Base-by-base conservation (phyloP, 768 basidiomycete genomes). In the Pleurotus giganteus region DNA sequence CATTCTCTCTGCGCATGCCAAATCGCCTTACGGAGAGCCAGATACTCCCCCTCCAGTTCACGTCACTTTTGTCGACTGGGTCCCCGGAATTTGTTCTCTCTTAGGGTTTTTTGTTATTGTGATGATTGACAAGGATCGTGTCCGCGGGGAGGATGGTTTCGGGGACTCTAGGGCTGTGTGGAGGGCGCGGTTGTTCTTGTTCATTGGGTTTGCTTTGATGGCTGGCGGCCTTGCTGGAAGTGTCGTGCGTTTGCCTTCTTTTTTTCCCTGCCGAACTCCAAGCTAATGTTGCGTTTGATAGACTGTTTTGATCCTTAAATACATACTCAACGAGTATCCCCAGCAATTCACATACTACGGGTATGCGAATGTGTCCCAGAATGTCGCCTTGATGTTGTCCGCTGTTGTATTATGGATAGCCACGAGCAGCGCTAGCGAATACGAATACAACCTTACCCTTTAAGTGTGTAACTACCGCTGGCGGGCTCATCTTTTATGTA, bases 151-250 rank as follows among this genome's bases (percentile, higher is more conserved):
- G 7, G 91, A 88, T 55, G 82, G 83, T 0, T 91, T 87, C 63
- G 89, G 90, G 2, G 90, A 94, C 63, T 77, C 91, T 0, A 75
- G 85, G 1, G 89, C 92, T 2, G 93, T 97, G 13, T 97, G 94
- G 93, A 78, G 91, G 58, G 96, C 96, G 4, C 75, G 95, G 27
- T 71, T 97, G 60, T 84, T 96, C 65, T 69, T 98, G 58, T 99
- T 99, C 70, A 80, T 98, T 56, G 96, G 96, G 1, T 97, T 99
- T 64, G 94, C 96, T 0, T 69, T 98, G 43, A 94, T 99, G 94
- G 97, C 97, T 2, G 96, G 97, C 6, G 97, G 97, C 0, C 67
- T 98, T 42, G 97, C 96, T n/a, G 97, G 96, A 47, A 95, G 94
- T 65, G 84, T 97, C 66, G 95, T 98, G 65, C 63, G 94, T 84